These are phyloP conservation scores for Pseudozyma sp. DNA, from an alignment of 1,284 basidiomycete genomes.

Conservation along the genomic window DNA sequence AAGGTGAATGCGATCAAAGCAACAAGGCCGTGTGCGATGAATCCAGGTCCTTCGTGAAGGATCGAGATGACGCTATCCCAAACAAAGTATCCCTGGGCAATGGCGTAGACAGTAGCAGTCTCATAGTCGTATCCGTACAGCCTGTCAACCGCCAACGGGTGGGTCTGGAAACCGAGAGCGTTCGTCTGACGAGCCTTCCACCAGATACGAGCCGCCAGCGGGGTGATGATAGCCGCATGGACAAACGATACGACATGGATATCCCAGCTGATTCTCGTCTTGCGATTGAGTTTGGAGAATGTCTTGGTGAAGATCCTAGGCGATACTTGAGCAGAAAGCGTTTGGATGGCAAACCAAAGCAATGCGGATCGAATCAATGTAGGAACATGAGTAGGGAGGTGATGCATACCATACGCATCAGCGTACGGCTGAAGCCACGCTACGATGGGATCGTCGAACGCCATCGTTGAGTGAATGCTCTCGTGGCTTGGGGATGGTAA, in stretches of 20 bases:
- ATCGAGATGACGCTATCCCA: slow-evolving; percentile 68
- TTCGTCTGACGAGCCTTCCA: slow-evolving; percentile 50
- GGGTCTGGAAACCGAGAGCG: slow-evolving; percentile 33
- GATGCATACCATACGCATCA: slow-evolving; percentile 52
- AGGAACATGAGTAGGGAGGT: slow-evolving; percentile 60
- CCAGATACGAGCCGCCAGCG: slow-evolving; percentile 55
- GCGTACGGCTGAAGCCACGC: slow-evolving; percentile 56
- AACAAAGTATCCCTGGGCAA: slow-evolving; percentile 64
- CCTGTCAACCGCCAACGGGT: slow-evolving; percentile 51
- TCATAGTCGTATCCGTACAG: slow-evolving; percentile 65
- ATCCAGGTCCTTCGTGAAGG: slow-evolving; percentile 67
- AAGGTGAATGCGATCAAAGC: slow-evolving; percentile 65
- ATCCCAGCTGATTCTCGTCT: slow-evolving; percentile 68
- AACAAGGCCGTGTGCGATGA: slow-evolving; percentile 69
- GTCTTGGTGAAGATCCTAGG: slow-evolving; percentile 63
- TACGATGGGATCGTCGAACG: slow-evolving; percentile 15
- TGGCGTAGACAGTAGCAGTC: slow-evolving; percentile 58
- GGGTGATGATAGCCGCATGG: slow-evolving; percentile 60
- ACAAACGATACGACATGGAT: slow-evolving; percentile 67
- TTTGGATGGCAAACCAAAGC: slow-evolving; percentile 66
- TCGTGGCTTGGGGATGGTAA: not conserved
- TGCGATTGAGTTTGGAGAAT: slow-evolving; percentile 57
- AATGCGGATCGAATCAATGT: slow-evolving; percentile 60
- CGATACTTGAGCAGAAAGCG: slow-evolving; percentile 58
- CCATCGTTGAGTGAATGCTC: not conserved